Conservation (phyloP, 805 yeast species). For the Pichia membranifaciens region DNA sequence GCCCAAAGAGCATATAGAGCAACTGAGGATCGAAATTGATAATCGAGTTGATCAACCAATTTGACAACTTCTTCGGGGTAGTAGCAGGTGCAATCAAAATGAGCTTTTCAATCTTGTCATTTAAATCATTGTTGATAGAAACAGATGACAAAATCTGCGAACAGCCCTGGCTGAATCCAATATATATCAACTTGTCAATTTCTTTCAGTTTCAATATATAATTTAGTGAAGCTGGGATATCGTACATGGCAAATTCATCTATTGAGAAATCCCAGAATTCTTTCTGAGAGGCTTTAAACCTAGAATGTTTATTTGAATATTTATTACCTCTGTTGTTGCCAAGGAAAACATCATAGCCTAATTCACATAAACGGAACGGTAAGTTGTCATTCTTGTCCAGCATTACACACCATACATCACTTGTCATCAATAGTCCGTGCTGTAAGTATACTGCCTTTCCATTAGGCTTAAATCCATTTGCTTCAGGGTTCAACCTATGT, state of each 20-base stretch:
- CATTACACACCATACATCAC: constrained; percentile 59
- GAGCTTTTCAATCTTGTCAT: constrained; percentile 43
- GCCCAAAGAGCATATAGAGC: constrained; percentile 69
- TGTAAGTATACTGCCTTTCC: constrained; percentile 71
- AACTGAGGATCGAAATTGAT: constrained; percentile 73
- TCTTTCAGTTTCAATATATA: constrained; percentile 57
- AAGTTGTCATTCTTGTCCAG: constrained; percentile 40
- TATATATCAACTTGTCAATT: constrained; percentile 47
- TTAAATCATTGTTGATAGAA: constrained; percentile 63
- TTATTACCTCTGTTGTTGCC: constrained; percentile 93
- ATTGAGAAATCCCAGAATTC: constrained; percentile 88
- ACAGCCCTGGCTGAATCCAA: constrained; percentile 94
- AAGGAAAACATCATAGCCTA: constrained; percentile 91
- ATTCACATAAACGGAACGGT: constrained; percentile 70
- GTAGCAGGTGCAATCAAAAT: constrained; percentile 81
- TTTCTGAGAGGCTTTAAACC: constrained; percentile 32
- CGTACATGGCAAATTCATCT: constrained; percentile 88
- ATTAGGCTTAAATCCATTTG: constrained; percentile 28
- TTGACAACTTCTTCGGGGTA: constrained; percentile 81
- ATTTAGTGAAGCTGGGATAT: constrained; percentile 80
- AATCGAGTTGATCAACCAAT: constrained; percentile 69
- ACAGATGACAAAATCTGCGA: constrained; percentile 90
- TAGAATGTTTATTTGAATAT: constrained; percentile 74
- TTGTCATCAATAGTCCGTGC: constrained; percentile 86
- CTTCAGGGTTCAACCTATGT: constrained; percentile 53